Evolutionary conservation across 2,329 filamentous ascomycete genomes (phyloP), one percentile per base, ranked within the genome.

Genomic region (Pyricularia pennisetigena): DNA sequence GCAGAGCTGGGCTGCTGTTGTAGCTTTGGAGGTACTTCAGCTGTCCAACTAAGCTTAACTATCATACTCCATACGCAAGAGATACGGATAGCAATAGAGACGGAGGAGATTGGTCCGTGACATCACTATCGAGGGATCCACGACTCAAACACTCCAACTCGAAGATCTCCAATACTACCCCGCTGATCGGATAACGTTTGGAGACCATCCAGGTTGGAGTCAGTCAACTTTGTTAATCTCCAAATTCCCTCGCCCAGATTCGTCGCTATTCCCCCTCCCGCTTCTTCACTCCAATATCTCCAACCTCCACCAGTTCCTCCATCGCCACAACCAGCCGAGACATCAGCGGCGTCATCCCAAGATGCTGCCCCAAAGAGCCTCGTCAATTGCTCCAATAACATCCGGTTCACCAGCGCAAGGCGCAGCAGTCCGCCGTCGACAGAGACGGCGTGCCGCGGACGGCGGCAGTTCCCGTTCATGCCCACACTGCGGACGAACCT

Each of bases 401-500:
- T 66, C 26, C 68, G 65, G 64, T 32, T 69, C 68, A 70, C 67
- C 61, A 70, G 70, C 69, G 64, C 68, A 41, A 70, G 30, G 59
- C 57, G 59, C 32, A 57, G 23, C 59, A 67, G 28, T 57, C 28
- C 23, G 69, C 61, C 65, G 70, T 67, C 71, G 73, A 61, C 71
- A 70, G 66, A 70, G 74, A 62, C 69, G 70, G 69, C 69, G 69
- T 62, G 71, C 67, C 24, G 63, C 68, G 26, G 59, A 62, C 24
- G 59, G 59, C 14, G 16, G 2, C 59, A 28, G 59, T 24, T 63
- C 70, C 57, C 76, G 74, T 49, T 72, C 74, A 30, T 82, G 80
- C 68, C 74, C 78, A 66, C 79, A 81, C 71, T 82, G 80, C 69
- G 78, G 76, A 65, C 74, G 80, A 64, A 76, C 73, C 64, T 82